Base-by-base conservation (phyloP, 495 filamentous ascomycete species). In the Aspergillus leporis region DNA sequence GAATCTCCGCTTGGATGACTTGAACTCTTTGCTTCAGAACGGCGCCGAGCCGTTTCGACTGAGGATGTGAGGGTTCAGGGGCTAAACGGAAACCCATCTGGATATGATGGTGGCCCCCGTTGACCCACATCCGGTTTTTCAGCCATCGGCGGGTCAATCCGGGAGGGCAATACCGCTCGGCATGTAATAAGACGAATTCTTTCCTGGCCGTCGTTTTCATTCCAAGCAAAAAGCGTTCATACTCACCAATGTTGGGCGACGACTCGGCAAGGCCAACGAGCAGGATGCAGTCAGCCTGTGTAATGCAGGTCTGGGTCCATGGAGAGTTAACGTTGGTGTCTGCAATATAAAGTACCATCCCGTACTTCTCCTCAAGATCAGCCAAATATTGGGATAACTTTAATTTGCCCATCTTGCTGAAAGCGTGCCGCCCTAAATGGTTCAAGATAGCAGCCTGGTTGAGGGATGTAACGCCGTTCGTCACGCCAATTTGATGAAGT, bases 221-320 rank as follows among this genome's bases (percentile, higher is more conserved):
- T 1, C 93, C 94, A 8, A 98, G 81, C 56, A 98, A 79, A 67
- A 98, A 97, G 21, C 93, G 81, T 72, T 98, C 94, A 67, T 96
- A 98, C 71, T 98, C 95, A 28, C 94, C 94, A 59, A 98, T 93
- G 48, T 78, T 85, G 0, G 94, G 87, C 3, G 92, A 96, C 9
- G 87, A 88, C 71, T 98, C 95, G 3, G 93, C 94, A 23, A 97
- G 74, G 3, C 91, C 95, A 32, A 98, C 91, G 16, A 98, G 82
- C 5, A 98, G 81, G 45, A 98, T 95, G 60, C 91, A 96, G 66
- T 98, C 94, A 1, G 95, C 95, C 69, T 98, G 95, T 23, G 87
- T 85, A 62, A 98, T 97, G 66, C 94, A 98, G 1, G 94, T 98
- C 70, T 97, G 93, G 3, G 94, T 98, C 94, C 94, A 98, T 10